phyloP scores from a whole-genome alignment of 345 rosid species.

The Brassica carinata region DNA sequence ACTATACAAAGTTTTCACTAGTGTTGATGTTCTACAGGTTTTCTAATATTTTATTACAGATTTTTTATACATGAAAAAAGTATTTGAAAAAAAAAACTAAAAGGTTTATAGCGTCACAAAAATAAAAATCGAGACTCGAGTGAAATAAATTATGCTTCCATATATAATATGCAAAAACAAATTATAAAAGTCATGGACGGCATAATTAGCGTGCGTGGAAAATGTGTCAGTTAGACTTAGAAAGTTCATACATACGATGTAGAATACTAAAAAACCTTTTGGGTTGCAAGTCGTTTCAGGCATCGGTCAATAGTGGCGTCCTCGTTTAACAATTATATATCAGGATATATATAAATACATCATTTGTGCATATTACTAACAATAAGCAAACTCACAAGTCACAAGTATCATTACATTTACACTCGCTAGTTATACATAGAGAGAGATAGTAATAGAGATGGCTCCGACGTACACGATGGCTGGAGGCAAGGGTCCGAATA shows the following conservation, averaged over 20 bases:
- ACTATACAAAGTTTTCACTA: neutral
- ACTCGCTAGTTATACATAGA: neutral
- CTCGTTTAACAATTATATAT: neutral
- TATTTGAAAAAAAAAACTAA: neutral
- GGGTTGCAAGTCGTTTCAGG: neutral
- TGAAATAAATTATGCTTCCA: neutral
- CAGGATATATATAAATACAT: constrained; percentile 12
- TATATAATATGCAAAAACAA: neutral
- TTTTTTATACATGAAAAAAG: neutral
- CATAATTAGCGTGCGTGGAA: neutral
- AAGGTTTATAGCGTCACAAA: neutral
- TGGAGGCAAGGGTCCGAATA: constrained; percentile 33
- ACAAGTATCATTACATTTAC: constrained; percentile 8
- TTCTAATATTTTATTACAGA: neutral
- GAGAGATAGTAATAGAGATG: constrained; percentile 2
- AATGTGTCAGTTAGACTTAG: neutral
- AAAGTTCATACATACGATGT: neutral
- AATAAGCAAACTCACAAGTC: neutral
- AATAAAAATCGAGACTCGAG: neutral
- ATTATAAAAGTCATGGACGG: neutral
- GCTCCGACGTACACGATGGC: constrained; percentile 36
- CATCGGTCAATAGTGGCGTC: constrained; percentile 19
- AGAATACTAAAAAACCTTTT: neutral
- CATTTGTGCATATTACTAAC: neutral
- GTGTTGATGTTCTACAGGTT: neutral